Percentiles rank a stretch among this genome's conserved stretches.
These are phyloP conservation scores for Xylaria curta DNA, from an alignment of 495 filamentous ascomycete genomes.

Conservation along the genomic window DNA sequence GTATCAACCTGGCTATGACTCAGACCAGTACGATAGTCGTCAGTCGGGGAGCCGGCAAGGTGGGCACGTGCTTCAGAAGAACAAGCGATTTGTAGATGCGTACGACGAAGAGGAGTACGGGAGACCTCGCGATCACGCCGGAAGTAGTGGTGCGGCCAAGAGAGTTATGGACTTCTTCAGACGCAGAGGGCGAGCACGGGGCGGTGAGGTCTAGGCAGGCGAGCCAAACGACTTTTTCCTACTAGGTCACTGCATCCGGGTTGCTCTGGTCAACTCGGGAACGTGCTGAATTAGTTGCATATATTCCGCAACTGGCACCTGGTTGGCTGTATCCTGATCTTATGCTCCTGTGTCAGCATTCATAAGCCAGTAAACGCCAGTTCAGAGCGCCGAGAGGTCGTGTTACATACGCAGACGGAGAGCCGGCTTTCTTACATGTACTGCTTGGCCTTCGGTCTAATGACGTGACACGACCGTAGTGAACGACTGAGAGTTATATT, in stretches of 20 bases:
- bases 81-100: conserved; percentile 88
- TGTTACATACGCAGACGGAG: background rate
- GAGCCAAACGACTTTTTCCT: conserved; percentile 4
- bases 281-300: conserved; percentile 1
- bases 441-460: conserved; percentile 22
- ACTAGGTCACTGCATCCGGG: conserved; percentile 12
- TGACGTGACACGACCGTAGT: conserved; percentile 20
- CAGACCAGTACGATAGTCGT: conserved; percentile 42
- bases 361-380: conserved; percentile 19
- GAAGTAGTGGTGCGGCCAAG: conserved; percentile 82
- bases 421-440: conserved; percentile 13
- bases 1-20: conserved; percentile 44
- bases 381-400: conserved; percentile 9
- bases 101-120: conserved; percentile 76
- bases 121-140: conserved; percentile 68
- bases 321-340: background rate
- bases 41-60: conserved; percentile 46
- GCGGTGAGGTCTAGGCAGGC: conserved; percentile 53
- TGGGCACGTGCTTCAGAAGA: conserved; percentile 75
- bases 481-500: conserved; percentile 26
- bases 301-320: conserved; percentile 3
- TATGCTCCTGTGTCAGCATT: conserved; percentile 10
- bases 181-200: conserved; percentile 77
- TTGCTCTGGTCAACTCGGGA: conserved; percentile 11
- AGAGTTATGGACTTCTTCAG: conserved; percentile 99